A percentile compares a stretch with the other conserved stretches of the same genome.
These are phyloP conservation scores for Cryphonectria japonica DNA, from an alignment of 2,329 filamentous ascomycete genomes.

Conservation along the genomic window DNA sequence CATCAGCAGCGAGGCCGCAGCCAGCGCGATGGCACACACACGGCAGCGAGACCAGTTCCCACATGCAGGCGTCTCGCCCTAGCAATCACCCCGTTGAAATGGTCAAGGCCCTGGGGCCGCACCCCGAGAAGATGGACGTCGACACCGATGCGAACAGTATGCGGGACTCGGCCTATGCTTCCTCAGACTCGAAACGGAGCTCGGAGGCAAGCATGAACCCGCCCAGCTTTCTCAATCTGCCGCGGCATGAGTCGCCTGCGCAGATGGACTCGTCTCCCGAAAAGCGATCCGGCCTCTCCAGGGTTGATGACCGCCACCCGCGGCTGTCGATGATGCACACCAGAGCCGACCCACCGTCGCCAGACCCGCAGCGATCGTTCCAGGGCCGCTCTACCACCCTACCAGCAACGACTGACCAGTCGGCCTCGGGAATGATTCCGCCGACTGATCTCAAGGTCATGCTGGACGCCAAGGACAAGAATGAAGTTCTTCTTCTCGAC, in stretches of 20 bases:
- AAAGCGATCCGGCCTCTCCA: constrained; percentile 42
- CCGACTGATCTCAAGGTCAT: constrained; percentile 60
- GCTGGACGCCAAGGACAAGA: constrained; percentile 47
- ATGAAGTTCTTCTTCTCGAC: constrained; percentile 73
- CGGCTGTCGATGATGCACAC: constrained; percentile 58
- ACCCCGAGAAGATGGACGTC: constrained; percentile 44
- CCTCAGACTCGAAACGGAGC: constrained; percentile 57
- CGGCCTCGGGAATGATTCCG: constrained; percentile 56
- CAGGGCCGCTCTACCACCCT: constrained; percentile 51
- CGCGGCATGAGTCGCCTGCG: constrained; percentile 52
- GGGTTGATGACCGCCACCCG: constrained; percentile 55
- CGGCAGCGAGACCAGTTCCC: constrained; percentile 41
- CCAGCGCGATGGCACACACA: constrained; percentile 54
- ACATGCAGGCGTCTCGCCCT: constrained; percentile 20
- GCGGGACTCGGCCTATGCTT: constrained; percentile 59
- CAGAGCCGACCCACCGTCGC: constrained; percentile 46
- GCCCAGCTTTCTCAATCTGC: constrained; percentile 43
- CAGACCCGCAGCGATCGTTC: constrained; percentile 36
- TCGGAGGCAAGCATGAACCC: constrained; percentile 52
- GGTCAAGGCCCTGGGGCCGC: constrained; percentile 31
- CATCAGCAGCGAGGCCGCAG: constrained; percentile 44
- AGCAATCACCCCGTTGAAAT: constrained; percentile 7
- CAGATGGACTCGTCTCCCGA: constrained; percentile 45
- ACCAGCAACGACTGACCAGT: constrained; percentile 53
- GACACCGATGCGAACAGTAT: constrained; percentile 50